Conservation (phyloP, 495 filamentous ascomycete genomes). For the Annulohypoxylon bovei region DNA sequence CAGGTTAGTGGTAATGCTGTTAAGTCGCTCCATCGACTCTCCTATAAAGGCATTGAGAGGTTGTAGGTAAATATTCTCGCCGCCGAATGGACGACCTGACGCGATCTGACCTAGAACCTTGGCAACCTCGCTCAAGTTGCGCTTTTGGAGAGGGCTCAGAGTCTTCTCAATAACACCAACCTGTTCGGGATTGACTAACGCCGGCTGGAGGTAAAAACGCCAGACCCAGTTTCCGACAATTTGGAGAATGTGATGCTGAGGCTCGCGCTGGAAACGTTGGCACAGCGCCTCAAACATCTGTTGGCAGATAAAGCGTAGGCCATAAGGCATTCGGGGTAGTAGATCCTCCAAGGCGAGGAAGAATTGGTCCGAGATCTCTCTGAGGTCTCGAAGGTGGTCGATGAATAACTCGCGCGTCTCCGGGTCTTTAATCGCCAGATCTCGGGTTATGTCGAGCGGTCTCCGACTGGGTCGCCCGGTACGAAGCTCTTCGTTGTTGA, state of each 20-base stretch:
- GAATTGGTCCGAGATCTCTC: constrained; percentile 92
- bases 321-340: constrained; percentile 89
- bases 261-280: constrained; percentile 79
- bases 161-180: constrained; percentile 88
- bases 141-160: constrained; percentile 89
- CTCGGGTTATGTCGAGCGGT: constrained; percentile 81
- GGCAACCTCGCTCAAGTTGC: constrained; percentile 88
- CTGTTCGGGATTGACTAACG: constrained; percentile 84
- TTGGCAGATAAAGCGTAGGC: constrained; percentile 86
- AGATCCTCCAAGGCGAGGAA: constrained; percentile 82
- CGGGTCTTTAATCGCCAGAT: constrained; percentile 90
- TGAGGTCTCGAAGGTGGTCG: constrained; percentile 88
- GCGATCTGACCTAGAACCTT: constrained; percentile 91
- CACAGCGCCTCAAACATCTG: constrained; percentile 83
- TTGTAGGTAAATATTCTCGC: constrained; percentile 94
- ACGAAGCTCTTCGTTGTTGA: constrained; percentile 95
- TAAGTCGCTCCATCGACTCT: constrained; percentile 83
- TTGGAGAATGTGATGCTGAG: constrained; percentile 80
- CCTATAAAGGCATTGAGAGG: constrained; percentile 90
- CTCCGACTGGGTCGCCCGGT: constrained; percentile 85
- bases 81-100: constrained; percentile 85
- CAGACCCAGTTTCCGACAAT: constrained; percentile 90
- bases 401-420: constrained; percentile 94
- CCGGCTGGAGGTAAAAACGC: constrained; percentile 92
- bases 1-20: constrained; percentile 75